These are phyloP conservation scores for Xylariaceae sp. DNA, from an alignment of 2,329 filamentous ascomycete genomes.

Conservation along the genomic window DNA sequence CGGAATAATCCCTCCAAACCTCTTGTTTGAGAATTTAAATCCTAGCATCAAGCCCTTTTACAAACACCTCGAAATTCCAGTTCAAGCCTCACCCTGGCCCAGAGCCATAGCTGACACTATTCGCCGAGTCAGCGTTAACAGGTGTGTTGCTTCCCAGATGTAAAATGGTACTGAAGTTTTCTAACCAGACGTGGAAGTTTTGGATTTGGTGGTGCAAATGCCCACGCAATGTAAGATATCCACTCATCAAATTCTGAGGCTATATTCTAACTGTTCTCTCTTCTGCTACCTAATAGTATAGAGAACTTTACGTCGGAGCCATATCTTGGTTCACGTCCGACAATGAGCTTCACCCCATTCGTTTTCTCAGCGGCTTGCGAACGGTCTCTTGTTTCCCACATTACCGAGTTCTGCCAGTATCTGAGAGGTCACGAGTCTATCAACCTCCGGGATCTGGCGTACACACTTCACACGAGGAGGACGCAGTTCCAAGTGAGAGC, in stretches of 20 bases:
- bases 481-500: slow-evolving; percentile 24
- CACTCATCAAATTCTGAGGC: no score
- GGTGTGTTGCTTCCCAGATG: slow-evolving; percentile 3
- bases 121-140: slow-evolving; percentile 26
- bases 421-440: neutral
- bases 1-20: slow-evolving; percentile 28
- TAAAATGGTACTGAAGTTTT: no score
- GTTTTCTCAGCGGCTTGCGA: slow-evolving; percentile 7
- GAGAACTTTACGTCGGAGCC: no score
- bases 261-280: no score
- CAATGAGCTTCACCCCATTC: slow-evolving; percentile 4
- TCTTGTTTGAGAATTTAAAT: slow-evolving; percentile 30
- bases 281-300: no score
- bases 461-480: slow-evolving; percentile 2
- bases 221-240: slow-evolving; percentile 18
- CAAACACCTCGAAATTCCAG: slow-evolving; percentile 15
- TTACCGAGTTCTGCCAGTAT: neutral
- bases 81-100: slow-evolving; percentile 18
- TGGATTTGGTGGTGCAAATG: slow-evolving; percentile 17
- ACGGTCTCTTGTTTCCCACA: neutral
- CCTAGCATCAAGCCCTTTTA: slow-evolving; percentile 26
- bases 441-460: slow-evolving; percentile 4
- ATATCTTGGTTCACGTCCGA: no score
- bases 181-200: no score
- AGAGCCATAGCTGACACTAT: neutral